Base-by-base conservation (phyloP, 495 filamentous ascomycete genomes). In the Hyaloscypha hepaticicola region DNA sequence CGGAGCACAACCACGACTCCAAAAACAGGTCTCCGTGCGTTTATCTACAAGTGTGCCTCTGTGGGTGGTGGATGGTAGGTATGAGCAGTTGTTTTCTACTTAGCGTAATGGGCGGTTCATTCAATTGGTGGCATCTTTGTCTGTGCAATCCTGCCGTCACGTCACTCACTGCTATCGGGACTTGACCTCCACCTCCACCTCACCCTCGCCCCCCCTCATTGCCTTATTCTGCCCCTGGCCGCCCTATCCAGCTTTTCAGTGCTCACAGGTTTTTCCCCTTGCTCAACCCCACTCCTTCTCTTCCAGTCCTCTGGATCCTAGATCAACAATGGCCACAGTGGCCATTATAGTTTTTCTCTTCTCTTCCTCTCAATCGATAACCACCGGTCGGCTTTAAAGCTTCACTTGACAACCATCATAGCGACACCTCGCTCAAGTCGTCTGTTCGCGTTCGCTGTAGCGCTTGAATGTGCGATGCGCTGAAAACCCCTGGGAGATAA, bases 161-260 rank as follows among this genome's bases (percentile, higher is more conserved):
- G 38, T 45, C 38, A 19, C 11, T 14, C 38, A 24, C 5, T 53
- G n/a, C 22, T 53, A 53, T 53, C 4, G 26, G 26, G 50, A 25
- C 5, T 24, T 26, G 5, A 25, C 25, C 22, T 53, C 50, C n/a
- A n/a, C n/a, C n/a, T n/a, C n/a, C n/a, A n/a, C n/a, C n/a, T n/a
- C n/a, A n/a, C n/a, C n/a, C n/a, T n/a, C n/a, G n/a, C n/a, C n/a
- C 14, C 38, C 38, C 50, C 50, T 53, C 50, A 53, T 28, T 53
- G 25, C 11, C 50, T 53, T 53, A 53, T 53, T 28, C 50, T 12
- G 50, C 21, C 50, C 21, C 21, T 16, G 21, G 5, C 8, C 6
- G 50, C 12, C 7, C 6, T 52, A 0, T 24, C 26, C 3, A 8
- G 50, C 22, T 6, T 28, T 21, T 51, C 22, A 8, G 8, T 19